These are phyloP conservation scores for Suhomyces sp. DNA, from an alignment of 805 yeast genomes.

Conservation along the genomic window DNA sequence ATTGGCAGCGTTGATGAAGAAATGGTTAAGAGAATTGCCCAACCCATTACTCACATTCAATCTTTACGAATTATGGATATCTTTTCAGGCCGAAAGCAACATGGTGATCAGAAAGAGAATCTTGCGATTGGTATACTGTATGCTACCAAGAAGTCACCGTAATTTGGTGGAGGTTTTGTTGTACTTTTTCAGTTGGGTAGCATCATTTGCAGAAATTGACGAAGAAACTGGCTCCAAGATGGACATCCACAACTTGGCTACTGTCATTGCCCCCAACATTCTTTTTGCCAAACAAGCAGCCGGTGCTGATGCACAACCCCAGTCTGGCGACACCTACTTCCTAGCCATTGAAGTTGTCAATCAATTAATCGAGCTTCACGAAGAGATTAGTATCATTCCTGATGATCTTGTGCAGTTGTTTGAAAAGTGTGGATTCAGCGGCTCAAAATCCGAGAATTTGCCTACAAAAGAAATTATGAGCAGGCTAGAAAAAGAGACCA, in stretches of 20 bases:
- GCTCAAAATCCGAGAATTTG: constrained; percentile 14
- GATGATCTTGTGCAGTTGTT: constrained; percentile 52
- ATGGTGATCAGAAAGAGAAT: constrained; percentile 47
- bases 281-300: constrained; percentile 54
- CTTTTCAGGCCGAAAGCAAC: constrained; percentile 55
- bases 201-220: constrained; percentile 90
- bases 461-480: constrained; percentile 36
- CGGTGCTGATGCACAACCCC: constrained; percentile 18
- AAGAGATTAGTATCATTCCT: constrained; percentile 77
- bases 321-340: constrained; percentile 69
- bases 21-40: constrained; percentile 88
- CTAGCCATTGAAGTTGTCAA: constrained; percentile 89
- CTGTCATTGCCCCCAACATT: constrained; percentile 92
- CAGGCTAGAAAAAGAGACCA: constrained; percentile 28
- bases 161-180: constrained; percentile 83
- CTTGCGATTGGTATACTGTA: constrained; percentile 62
- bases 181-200: constrained; percentile 89
- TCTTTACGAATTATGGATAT: constrained; percentile 76
- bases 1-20: constrained; percentile 87
- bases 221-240: constrained; percentile 85
- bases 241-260: constrained; percentile 94
- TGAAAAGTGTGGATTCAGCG: constrained; percentile 41
- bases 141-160: constrained; percentile 78
- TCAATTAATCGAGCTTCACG: constrained; percentile 75
- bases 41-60: constrained; percentile 80